Evolutionary conservation across 78 protist species (phyloP), one percentile per base, ranked within the genome.

Genomic region (Diacronema lutheri): DNA sequence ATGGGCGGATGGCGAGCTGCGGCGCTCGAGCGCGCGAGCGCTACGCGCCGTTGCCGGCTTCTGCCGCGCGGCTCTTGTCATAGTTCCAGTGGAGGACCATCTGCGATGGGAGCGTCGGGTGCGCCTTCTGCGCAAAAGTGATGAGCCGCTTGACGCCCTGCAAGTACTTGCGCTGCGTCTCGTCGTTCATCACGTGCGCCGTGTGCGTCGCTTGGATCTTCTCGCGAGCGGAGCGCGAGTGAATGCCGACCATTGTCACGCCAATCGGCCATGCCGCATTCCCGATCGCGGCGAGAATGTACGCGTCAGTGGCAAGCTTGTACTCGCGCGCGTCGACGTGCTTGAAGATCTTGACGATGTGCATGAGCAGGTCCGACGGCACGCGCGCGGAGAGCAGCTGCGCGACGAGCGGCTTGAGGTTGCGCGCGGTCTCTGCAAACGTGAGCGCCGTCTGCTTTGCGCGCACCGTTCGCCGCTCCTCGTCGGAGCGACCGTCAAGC

Each of bases 231-330:
- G 97, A 86, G 76, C 98, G 95, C 66, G 88, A 90, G 84, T 96
- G 98, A 84, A 95, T 94, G 64, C 97, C 96, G 44, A 95, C 95
- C 95, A 86, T 94, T 10, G 93, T 92, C 26, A 91, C 95, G 41
- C 79, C 93, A 90, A 95, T 90, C 1, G 97, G 97, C 98, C 98
- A 96, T 5, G 98, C 91, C 11, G 98, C 95, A 81, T 96, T 96
- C 23, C 98, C 99, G 41, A 97, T 96, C 6, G 98, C 84, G 90
- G 95, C 35, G n/a, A 44, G 85, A 46, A 96, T 61, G 82, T 97
- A 97, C 25, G 72, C 79, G 81, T 95, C 94, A 46, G 56, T 38
- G 6, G 97, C 97, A 29, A 85, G 81, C 10, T 81, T 55, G 72
- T 94, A 96, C 71, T 95, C 95, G n/a, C 94, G 81, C 14, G 81